A percentile compares a stretch with the other conserved stretches of the same genome.
Evolutionary conservation across 179 eudicot genomes (phyloP).

Genomic region (Sideroxylon spinosum): DNA sequence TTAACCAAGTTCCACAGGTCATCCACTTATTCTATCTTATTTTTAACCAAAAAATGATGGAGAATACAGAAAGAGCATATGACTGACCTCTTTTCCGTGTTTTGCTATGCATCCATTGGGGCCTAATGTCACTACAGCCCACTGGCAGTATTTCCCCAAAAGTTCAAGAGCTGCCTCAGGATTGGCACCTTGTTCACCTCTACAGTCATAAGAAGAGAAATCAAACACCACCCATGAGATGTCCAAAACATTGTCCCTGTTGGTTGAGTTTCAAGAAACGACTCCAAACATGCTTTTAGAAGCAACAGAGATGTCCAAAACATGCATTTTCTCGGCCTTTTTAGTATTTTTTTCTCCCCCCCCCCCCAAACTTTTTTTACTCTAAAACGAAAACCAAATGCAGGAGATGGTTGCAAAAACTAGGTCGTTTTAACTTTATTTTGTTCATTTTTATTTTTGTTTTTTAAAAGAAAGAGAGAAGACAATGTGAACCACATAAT

Average conservation of each 20-base stretch:
- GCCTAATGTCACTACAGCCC: constrained; percentile 96
- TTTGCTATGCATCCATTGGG: constrained; percentile 86
- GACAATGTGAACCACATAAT: background rate
- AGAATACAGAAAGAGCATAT: background rate
- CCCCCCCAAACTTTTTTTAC: too few species aligned
- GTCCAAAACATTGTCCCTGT: background rate
- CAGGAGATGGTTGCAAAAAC: background rate
- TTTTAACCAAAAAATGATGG: background rate
- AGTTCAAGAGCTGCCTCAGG: constrained; percentile 80
- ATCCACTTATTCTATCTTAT: background rate
- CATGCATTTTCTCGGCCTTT: background rate
- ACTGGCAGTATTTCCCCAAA: constrained; percentile 67
- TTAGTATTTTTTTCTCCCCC: background rate
- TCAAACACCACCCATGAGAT: background rate
- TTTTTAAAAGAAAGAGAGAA: background rate
- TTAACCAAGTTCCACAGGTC: background rate
- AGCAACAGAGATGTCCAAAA: background rate
- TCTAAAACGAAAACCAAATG: background rate
- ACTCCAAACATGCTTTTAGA: background rate
- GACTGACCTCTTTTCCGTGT: constrained; percentile 71
- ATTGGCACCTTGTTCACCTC: constrained; percentile 53
- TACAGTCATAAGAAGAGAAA: constrained; percentile 23
- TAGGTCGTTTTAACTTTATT: background rate
- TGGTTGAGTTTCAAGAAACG: constrained; percentile 1
- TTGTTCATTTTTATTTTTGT: background rate